phyloP scores from a whole-genome alignment of 176 grass and related monocot species.

The Juncus effusus region DNA sequence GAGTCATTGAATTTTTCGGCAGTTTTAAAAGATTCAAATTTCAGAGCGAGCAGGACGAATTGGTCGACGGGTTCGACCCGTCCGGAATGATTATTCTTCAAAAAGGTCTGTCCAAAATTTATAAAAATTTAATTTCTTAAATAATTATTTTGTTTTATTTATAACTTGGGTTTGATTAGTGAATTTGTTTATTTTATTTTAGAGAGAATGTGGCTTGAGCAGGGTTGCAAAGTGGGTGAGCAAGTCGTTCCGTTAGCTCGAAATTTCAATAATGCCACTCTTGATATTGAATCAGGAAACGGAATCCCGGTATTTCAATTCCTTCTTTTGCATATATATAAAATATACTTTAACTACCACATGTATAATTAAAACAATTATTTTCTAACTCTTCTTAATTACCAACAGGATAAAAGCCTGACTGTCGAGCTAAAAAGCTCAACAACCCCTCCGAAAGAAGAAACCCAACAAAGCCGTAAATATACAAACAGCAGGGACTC shows the following conservation, averaged over 20 bases:
- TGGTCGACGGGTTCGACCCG: constrained; percentile 76
- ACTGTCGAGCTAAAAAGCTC: constrained; percentile 45
- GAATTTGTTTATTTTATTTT: constrained; percentile 30
- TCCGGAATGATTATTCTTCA: constrained; percentile 98
- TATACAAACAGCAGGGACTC: constrained; percentile 53
- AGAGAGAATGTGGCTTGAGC: constrained; percentile 97
- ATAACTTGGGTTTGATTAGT: background rate
- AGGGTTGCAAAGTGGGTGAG: constrained; percentile 92
- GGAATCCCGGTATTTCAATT: constrained; percentile 35
- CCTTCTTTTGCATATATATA: constrained; percentile 5
- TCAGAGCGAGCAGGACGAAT: constrained; percentile 72
- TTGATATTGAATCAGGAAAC: constrained; percentile 73
- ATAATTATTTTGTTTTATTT: constrained; percentile 10
- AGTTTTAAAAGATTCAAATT: constrained; percentile 94
- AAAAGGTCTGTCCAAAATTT: constrained; percentile 51
- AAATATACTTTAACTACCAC: background rate
- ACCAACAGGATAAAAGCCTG: constrained; percentile 46
- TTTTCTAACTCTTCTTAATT: constrained; percentile 11
- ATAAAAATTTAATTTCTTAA: background rate
- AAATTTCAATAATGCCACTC: constrained; percentile 60
- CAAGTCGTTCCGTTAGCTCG: constrained; percentile 96
- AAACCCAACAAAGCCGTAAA: constrained; percentile 42
- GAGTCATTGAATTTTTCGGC: constrained; percentile 88
- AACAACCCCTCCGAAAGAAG: constrained; percentile 38
- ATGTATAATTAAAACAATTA: constrained; percentile 6